Evolutionary conservation across 2,329 filamentous ascomycete genomes (phyloP).

Genomic region (Tolypocladium capitatum): DNA sequence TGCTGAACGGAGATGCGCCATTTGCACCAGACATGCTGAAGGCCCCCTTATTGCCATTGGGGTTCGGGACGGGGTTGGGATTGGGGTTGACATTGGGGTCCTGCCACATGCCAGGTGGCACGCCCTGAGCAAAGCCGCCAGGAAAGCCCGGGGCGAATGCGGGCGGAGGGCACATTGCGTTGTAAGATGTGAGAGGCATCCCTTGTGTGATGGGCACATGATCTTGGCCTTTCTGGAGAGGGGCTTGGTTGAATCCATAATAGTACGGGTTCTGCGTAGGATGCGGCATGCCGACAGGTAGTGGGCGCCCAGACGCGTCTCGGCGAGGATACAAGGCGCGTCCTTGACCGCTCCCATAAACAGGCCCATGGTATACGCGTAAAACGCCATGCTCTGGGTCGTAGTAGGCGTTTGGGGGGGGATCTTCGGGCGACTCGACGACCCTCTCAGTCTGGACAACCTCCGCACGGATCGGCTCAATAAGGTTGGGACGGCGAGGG

Average conservation of each 20-base stretch:
- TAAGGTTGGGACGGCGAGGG: conserved; percentile 26
- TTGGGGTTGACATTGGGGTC: neutral
- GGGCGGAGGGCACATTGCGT: conserved; percentile 8
- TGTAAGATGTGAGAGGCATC: conserved; percentile 11
- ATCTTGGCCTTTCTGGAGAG: conserved; percentile 7
- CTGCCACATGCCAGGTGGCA: neutral
- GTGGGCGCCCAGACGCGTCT: conserved; percentile 14
- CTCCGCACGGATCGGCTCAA: conserved; percentile 33
- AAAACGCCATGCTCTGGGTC: conserved; percentile 38
- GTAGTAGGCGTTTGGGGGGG: conserved; percentile 45
- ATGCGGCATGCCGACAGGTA: conserved; percentile 30
- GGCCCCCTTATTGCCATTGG: conserved; percentile 4
- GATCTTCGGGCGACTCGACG: conserved; percentile 37
- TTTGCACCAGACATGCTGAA: conserved; percentile 5
- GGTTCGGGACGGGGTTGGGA: neutral
- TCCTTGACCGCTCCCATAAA: conserved; percentile 37
- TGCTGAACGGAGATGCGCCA: conserved; percentile 6
- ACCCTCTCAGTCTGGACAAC: conserved; percentile 43
- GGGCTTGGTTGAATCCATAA: conserved; percentile 19
- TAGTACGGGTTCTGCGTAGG: conserved; percentile 30
- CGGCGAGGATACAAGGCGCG: conserved; percentile 30
- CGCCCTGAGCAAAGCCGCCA: neutral
- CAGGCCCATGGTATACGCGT: conserved; percentile 43
- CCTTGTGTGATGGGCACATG: conserved; percentile 18
- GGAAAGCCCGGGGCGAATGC: conserved; percentile 7